Evolutionary conservation across 2,329 filamentous ascomycete species (phyloP).

Genomic region (Rugonectria rugulosa): DNA sequence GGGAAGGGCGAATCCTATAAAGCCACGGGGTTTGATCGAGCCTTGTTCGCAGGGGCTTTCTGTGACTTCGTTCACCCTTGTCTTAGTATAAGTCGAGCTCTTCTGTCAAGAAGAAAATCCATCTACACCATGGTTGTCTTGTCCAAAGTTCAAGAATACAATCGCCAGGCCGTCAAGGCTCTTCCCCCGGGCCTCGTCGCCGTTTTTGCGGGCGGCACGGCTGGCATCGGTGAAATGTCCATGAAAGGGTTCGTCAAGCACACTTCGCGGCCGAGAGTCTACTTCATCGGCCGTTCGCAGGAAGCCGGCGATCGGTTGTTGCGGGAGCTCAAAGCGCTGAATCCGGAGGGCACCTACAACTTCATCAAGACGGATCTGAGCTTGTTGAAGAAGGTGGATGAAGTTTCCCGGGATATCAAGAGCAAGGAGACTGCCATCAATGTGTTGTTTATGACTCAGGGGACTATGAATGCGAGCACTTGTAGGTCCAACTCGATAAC

Average conservation of each 20-base stretch:
- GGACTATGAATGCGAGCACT: constrained; percentile 40
- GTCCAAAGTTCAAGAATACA: constrained; percentile 22
- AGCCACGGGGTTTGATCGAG: too few species aligned
- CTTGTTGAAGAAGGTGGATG: constrained; percentile 59
- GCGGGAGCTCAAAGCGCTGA: constrained; percentile 51
- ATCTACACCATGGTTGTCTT: constrained; percentile 29
- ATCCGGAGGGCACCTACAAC: constrained; percentile 51
- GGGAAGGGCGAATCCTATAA: not conserved
- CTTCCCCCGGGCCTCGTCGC: constrained; percentile 45
- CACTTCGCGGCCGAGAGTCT: constrained; percentile 53
- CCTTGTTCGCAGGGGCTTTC: too few species aligned
- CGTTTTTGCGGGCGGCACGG: constrained; percentile 62
- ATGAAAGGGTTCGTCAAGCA: constrained; percentile 54
- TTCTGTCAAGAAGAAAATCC: too few species aligned
- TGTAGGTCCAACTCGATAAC: constrained; percentile 6
- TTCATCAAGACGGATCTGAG: constrained; percentile 60
- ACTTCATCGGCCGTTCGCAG: constrained; percentile 58
- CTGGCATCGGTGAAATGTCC: constrained; percentile 60
- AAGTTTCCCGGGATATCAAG: constrained; percentile 54
- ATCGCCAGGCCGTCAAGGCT: constrained; percentile 14
- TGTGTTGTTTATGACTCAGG: constrained; percentile 55
- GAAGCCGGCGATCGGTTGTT: constrained; percentile 47
- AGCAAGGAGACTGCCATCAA: constrained; percentile 53
- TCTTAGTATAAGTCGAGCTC: too few species aligned
- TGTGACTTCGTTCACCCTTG: too few species aligned